Evolutionary conservation across 1,139 yeast genomes (phyloP), one percentile per base, ranked within the genome.

Genomic region (Kazachstania sp.): DNA sequence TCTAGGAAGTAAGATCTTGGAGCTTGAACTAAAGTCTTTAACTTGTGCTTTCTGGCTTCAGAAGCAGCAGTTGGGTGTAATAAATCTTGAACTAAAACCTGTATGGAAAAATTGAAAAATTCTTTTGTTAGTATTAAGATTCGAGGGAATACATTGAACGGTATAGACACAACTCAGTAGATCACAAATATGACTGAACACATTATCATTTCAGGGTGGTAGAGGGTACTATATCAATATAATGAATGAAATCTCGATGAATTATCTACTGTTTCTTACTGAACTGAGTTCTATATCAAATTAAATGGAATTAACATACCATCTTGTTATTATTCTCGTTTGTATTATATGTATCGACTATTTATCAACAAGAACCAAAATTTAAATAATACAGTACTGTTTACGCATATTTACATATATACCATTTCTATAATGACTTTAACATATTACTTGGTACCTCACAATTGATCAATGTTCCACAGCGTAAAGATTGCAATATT

Each of bases 1-100:
- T 92, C 98, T 96, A 92, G 88, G 86, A 92, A 92, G 83, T 79
- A 92, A 56, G 97, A 90, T 81, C 97, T 87, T 76, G 98, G 98
- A 60, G 85, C 73, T 75, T 92, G 96, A 63, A 92, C 98, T 71
- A 92, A 86, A 69, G 86, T 83, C 88, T 92, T 92, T 72, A 90
- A 83, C 80, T 92, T 92, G 86, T 92, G 95, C 78, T 90, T 83
- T 75, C 81, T 83, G 68, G 87, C 90, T 82, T 92, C 98, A 63
- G 96, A 74, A 72, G 90, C 92, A 71, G 95, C 85, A 72, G 85
- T 74, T 75, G 98, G 98, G 94, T 92, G 86, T 75, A 92, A 85
- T 70, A 86, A 83, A 82, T 86, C 95, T 79, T 86, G 94, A 78
- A 88, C 95, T 79, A 86, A 83, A 84, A 86, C 95, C 95, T 71